A percentile compares a stretch with the other conserved stretches of the same genome.
Conservation (phyloP, 108 stramenopile genomes). For the Cyclotella kingstonii region DNA sequence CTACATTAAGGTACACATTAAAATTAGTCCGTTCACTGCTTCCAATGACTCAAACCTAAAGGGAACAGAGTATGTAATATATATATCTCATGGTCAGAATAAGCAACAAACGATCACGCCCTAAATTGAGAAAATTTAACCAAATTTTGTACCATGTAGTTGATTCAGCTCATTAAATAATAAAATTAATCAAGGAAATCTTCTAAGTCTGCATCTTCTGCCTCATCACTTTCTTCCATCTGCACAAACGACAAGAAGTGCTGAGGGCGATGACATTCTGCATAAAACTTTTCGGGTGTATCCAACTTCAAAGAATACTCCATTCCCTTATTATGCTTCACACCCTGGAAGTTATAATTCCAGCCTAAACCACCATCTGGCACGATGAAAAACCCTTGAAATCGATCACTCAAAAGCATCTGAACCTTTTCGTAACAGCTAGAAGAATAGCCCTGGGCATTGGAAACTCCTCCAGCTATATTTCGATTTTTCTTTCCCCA, state of each 20-base stretch:
- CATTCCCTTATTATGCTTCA: conserved; percentile 91
- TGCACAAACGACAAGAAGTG: conserved; percentile 98
- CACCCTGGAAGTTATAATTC: conserved; percentile 99
- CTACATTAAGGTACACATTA: too few relatives aligned
- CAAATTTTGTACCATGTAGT: too few relatives aligned
- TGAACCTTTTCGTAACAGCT: conserved; percentile 97
- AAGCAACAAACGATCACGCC: too few relatives aligned
- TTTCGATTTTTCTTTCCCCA: conserved; percentile 96
- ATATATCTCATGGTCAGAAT: too few relatives aligned
- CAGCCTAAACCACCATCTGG: conserved; percentile 91
- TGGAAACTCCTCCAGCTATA: conserved; percentile 82
- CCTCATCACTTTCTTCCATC: conserved; percentile 89
- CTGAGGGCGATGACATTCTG: conserved; percentile 94
- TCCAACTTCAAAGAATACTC: conserved; percentile 91
- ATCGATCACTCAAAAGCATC: conserved; percentile 96
- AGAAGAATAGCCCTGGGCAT: conserved; percentile 90
- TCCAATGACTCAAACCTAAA: too few relatives aligned
- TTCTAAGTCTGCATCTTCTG: conserved; percentile 90
- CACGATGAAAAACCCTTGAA: conserved; percentile 98
- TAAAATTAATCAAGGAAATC: conserved; percentile 80
- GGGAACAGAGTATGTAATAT: too few relatives aligned
- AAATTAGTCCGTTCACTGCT: too few relatives aligned
- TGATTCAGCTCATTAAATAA: too few relatives aligned
- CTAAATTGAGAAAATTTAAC: too few relatives aligned
- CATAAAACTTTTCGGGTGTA: conserved; percentile 89